Evolutionary conservation across 805 yeast species (phyloP), one percentile per base, ranked within the genome.

Genomic region (Kodamaea restingae): DNA sequence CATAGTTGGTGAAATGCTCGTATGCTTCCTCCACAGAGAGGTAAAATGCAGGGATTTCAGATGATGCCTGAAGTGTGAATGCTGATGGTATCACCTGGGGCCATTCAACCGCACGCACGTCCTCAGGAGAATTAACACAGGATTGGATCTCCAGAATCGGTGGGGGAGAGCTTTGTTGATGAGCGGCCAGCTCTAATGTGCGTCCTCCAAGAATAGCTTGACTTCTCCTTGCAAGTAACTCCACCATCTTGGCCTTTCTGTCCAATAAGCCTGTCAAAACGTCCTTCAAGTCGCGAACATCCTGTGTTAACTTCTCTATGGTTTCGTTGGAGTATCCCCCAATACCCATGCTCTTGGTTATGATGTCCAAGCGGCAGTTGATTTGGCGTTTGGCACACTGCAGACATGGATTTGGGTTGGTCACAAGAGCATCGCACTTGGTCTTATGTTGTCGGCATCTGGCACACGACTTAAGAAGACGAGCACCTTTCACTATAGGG

Each of bases 381-480:
- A 74, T 48, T 12, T 75, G 75, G 42, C 72, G 68, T 52, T 71
- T 76, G 4, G 62, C 46, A 53, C 88, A 81, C 21, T 75, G 68
- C 2, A 80, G 55, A 50, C 88, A 81, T 0, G 84, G 74, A 17
- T 58, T 52, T 3, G 87, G 86, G 25, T 65, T 57, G 11, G 76
- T 72, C 17, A 52, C 51, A 10, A 59, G 46, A 9, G 81, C 81
- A 51, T 81, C 81, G 56, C 88, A 81, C 50, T 73, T 78, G 12
- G 81, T 79, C 54, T 81, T 81, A 48, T 79, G 82, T 50, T 75
- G 75, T 25, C 87, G 67, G 55, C 88, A 81, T 22, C 83, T 63
- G 4, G 73, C 67, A 52, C 88, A 81, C 8, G 84, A 74, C 48
- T 79, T 78, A 35, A 55, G 48, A 18, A 37, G 31, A 6, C 38